phyloP scores from a whole-genome alignment of 225 moss, liverwort and hornwort species.

The Anthoceros angustus region DNA sequence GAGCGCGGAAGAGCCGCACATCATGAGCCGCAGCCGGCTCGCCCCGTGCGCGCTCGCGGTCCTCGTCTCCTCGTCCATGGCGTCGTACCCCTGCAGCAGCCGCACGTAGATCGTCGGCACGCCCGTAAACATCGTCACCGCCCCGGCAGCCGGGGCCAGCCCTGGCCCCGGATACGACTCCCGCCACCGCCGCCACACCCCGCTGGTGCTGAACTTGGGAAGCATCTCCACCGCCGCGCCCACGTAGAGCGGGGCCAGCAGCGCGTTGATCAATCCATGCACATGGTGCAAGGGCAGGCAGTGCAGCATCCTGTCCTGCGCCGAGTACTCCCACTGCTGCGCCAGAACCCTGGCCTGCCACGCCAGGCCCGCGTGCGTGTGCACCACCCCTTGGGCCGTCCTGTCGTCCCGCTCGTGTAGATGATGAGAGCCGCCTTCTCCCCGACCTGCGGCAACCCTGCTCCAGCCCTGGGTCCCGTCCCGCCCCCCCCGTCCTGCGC shows the following conservation, averaged over 20 bases:
- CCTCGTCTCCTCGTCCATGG: conserved; percentile 50
- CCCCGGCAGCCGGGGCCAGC: conserved; percentile 16
- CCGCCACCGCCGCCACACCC: conserved; percentile 74
- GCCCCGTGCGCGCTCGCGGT: conserved; percentile 52
- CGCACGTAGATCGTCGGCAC: conserved; percentile 85
- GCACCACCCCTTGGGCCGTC: conserved; percentile 79
- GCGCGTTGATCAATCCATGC: conserved; percentile 76
- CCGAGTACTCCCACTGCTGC: conserved; percentile 61
- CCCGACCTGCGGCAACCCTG: conserved; percentile 10
- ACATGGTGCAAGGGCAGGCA: conserved; percentile 94
- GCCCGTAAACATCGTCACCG: conserved; percentile 73
- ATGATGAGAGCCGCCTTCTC: conserved; percentile 70
- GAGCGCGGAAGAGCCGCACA: conserved; percentile 95
- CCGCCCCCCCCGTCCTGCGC: conserved; percentile 11
- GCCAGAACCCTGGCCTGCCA: conserved; percentile 76
- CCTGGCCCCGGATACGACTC: conserved; percentile 31
- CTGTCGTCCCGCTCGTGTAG: conserved; percentile 92
- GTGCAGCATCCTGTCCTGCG: conserved; percentile 66
- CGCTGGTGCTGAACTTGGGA: conserved; percentile 68
- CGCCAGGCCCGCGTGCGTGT: conserved; percentile 64
- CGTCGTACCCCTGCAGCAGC: conserved; percentile 68
- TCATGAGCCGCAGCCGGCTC: conserved; percentile 62
- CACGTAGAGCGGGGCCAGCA: conserved; percentile 66
- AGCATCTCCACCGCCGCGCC: conserved; percentile 75
- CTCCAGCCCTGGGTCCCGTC: not conserved